phyloP scores from a whole-genome alignment of 106 monocot genomes.

The Dendrobium nobile region DNA sequence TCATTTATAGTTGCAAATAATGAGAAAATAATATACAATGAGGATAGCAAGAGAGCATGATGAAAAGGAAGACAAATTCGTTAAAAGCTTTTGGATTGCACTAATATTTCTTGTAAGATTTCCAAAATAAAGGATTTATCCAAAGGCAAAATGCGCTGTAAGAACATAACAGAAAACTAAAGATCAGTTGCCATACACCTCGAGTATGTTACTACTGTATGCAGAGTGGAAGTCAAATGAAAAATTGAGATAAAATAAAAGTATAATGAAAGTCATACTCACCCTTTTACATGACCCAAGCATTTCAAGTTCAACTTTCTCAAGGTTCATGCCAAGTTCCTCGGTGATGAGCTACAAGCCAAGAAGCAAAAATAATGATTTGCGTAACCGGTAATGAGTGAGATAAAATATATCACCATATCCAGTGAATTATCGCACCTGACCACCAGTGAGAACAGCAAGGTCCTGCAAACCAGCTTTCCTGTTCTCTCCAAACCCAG shows the following conservation, averaged over 20 bases:
- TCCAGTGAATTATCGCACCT: conserved; percentile 27
- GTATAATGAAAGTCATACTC: not conserved
- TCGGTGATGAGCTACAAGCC: conserved; percentile 68
- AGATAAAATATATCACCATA: not conserved
- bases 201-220: not conserved
- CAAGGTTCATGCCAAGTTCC: conserved; percentile 98
- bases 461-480: conserved; percentile 80
- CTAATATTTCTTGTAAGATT: too few species aligned
- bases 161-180: not conserved
- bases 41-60: not conserved
- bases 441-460: conserved; percentile 76
- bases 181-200: not conserved
- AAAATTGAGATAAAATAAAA: not conserved
- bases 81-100: too few species aligned
- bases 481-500: conserved; percentile 93
- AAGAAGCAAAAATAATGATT: not conserved
- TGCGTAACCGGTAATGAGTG: not conserved
- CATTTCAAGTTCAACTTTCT: conserved; percentile 78
- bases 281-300: conserved; percentile 95
- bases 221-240: not conserved
- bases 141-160: not conserved
- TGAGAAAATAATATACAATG: not conserved
- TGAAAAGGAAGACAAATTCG: not conserved
- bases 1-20: not conserved
- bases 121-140: too few species aligned